Evolutionary conservation across 169 alveolate genomes (phyloP), one percentile per base, ranked within the genome.

Genomic region (Plasmodium cynomolgi): DNA sequence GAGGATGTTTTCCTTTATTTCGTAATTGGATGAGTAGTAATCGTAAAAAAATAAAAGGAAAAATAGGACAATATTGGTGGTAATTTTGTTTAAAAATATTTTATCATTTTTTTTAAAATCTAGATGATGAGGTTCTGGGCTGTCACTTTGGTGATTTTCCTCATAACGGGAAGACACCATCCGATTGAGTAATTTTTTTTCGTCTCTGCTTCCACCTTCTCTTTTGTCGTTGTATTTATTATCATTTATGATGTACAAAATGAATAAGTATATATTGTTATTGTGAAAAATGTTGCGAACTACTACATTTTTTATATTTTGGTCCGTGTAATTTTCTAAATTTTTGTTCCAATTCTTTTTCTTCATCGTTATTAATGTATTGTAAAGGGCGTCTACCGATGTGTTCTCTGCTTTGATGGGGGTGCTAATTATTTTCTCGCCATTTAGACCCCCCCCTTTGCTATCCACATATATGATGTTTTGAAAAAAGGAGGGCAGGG

Each of bases 41-140:
- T 90, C 94, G 82, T 90, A 90, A 90, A 90, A 90, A 47, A 90
- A 90, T 90, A 90, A 68, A 26, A 90, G 91, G 33, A 90, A 90
- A 50, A 90, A 90, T 90, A 90, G 31, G 8, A 90, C 50, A 90
- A 90, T 90, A 62, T 79, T 90, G 11, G 91, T 90, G 68, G 94
- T 90, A 62, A 90, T 33, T 44, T 90, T 90, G 80, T 90, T 90
- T 80, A 90, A 13, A 81, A 80, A 90, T 81, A n/a, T n/a, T 90
- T 90, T 90, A 81, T 90, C 83, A 80, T 50, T 90, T 37, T 81
- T 81, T 50, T 37, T 84, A 73, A 13, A 73, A 11, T 44, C 31
- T 23, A 84, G 23, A 31, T 73, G 84, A 29, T 71, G 7, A 72
- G 29, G 11, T 20, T 33, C 58, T 47, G 58, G 26, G 26, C 7